phyloP scores from a whole-genome alignment of 176 grass and related monocot species.

The Rhynchospora pubera region DNA sequence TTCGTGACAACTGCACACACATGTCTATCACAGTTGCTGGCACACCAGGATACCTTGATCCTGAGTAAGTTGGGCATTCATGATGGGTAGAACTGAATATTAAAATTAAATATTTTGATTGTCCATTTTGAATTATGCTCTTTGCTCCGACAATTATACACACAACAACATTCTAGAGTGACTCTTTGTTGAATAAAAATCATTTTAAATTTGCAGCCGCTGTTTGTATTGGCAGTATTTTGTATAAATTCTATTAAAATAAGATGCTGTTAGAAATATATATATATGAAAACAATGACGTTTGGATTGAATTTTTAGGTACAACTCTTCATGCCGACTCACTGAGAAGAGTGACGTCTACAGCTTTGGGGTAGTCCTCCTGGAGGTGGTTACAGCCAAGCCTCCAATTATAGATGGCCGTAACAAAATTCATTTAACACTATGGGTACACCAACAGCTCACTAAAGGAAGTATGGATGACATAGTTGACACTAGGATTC shows the following conservation, averaged over 20 bases:
- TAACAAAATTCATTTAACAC: background rate
- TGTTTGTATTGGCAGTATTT: no score
- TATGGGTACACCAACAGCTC: background rate
- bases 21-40: background rate
- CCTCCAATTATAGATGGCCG: background rate
- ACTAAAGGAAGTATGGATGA: background rate
- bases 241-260: no score
- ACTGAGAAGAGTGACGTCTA: conserved; percentile 33
- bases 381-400: conserved; percentile 22
- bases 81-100: background rate
- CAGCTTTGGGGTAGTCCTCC: conserved; percentile 39
- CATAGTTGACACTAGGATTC: conserved; percentile 2
- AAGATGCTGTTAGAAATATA: no score
- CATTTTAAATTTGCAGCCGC: no score
- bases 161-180: no score
- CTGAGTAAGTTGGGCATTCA: background rate
- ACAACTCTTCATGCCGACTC: background rate
- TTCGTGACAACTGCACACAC: background rate
- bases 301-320: background rate
- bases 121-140: background rate
- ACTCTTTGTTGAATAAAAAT: no score
- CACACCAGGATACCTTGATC: conserved; percentile 22
- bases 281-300: no score
- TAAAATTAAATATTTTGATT: background rate
- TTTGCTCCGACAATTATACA: background rate